phyloP scores from a whole-genome alignment of 805 yeast genomes.

The Saccharomyces paradoxus region DNA sequence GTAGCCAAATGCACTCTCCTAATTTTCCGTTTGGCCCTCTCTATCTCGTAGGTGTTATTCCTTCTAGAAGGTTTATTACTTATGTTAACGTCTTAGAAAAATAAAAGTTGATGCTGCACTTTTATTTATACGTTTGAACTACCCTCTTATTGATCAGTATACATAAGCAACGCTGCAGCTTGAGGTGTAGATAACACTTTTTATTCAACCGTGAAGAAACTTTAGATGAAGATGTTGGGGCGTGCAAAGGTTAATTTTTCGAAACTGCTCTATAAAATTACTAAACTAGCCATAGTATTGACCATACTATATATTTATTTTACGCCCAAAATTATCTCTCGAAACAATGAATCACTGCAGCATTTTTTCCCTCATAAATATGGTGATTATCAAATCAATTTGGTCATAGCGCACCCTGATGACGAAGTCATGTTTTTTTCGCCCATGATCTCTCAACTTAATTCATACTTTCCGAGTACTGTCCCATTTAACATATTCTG shows the following conservation, averaged over 20 bases:
- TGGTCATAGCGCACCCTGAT: slow-evolving; percentile 91
- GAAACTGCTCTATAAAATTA: background rate
- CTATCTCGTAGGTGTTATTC: background rate
- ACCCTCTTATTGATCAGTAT: background rate
- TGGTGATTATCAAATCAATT: slow-evolving; percentile 5
- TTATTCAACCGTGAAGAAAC: background rate
- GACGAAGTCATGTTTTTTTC: slow-evolving; percentile 97
- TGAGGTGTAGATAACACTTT: background rate
- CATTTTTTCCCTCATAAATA: background rate
- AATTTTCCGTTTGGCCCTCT: background rate
- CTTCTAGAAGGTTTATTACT: background rate
- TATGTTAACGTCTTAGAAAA: background rate
- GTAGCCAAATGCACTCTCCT: background rate
- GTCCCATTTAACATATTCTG: slow-evolving; percentile 49
- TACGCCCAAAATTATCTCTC: background rate
- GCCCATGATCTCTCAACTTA: slow-evolving; percentile 40
- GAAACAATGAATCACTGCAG: background rate
- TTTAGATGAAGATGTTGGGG: background rate
- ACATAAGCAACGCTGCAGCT: background rate
- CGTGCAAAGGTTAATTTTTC: background rate
- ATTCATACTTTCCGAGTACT: slow-evolving; percentile 8
- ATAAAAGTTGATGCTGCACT: background rate
- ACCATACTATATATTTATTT: background rate
- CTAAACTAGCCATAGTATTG: background rate
- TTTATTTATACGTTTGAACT: background rate